Conservation (phyloP, 176 grass and related monocot genomes). For the Microstegium vimineum region DNA sequence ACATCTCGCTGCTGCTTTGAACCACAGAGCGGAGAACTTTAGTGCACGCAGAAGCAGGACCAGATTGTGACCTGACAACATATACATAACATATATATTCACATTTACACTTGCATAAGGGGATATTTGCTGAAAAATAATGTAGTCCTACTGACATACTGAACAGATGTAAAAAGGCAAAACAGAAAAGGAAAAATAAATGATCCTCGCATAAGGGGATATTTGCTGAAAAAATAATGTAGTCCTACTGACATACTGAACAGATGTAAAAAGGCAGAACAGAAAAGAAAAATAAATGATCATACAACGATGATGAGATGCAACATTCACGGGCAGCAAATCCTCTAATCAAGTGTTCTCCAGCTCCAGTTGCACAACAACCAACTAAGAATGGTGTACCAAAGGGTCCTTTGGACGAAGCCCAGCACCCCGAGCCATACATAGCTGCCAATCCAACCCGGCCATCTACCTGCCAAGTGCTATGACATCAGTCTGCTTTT, state of each 20-base stretch:
- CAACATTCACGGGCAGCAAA: slow-evolving; percentile 94
- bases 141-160: too few species aligned
- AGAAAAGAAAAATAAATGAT: neutral
- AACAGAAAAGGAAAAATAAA: neutral
- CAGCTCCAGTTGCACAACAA: slow-evolving; percentile 86
- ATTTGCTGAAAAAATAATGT: neutral
- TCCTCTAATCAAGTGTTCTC: slow-evolving; percentile 88
- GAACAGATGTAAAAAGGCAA: neutral
- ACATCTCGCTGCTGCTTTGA: slow-evolving; percentile 58
- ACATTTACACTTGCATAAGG: neutral
- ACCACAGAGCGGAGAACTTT: slow-evolving; percentile 61
- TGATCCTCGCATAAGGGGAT: neutral
- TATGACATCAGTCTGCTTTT: slow-evolving; percentile 21
- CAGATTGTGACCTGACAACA: slow-evolving; percentile 65
- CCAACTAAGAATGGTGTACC: slow-evolving; percentile 58
- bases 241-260: too few species aligned
- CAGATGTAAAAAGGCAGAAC: neutral
- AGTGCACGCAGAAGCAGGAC: slow-evolving; percentile 65
- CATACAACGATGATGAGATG: slow-evolving; percentile 76
- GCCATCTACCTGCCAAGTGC: slow-evolving; percentile 73
- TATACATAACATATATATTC: neutral
- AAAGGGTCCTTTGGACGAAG: slow-evolving; percentile 74
- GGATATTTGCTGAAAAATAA: neutral
- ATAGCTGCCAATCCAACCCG: slow-evolving; percentile 93
- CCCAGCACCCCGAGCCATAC: slow-evolving; percentile 96